These are phyloP conservation scores for Vachellia pachyceras DNA, from an alignment of 306 rosid genomes.

Conservation along the genomic window DNA sequence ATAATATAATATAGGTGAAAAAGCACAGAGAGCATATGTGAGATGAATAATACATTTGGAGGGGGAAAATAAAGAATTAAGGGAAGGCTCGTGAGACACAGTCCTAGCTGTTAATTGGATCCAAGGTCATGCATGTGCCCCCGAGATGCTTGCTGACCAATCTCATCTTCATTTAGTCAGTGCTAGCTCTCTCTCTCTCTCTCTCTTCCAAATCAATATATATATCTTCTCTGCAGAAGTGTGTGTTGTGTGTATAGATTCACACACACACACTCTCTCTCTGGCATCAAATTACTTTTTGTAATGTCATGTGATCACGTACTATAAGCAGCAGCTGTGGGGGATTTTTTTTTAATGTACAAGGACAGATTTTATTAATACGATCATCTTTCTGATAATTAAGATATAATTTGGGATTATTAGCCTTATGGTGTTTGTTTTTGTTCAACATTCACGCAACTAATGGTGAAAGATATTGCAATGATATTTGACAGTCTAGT, in stretches of 20 bases:
- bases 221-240: neutral
- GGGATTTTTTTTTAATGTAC: conserved; percentile 13
- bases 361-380: neutral
- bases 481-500: neutral
- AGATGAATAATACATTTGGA: conserved; percentile 33
- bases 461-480: neutral
- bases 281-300: neutral
- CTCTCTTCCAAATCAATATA: conserved; percentile 10
- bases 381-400: conserved; percentile 8
- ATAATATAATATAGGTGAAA: conserved; percentile 12
- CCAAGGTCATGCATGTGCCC: conserved; percentile 58
- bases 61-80: conserved; percentile 39
- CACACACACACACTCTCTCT: no score
- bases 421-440: neutral
- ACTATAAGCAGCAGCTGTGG: conserved; percentile 22
- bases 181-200: neutral
- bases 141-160: conserved; percentile 61
- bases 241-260: no score
- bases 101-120: conserved; percentile 61
- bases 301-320: conserved; percentile 37
- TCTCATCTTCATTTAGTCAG: conserved; percentile 44
- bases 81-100: conserved; percentile 43
- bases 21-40: conserved; percentile 45
- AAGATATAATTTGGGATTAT: neutral
- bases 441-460: neutral